These are phyloP conservation scores for Phytopythium oedochilum DNA, from an alignment of 352 stramenopile genomes.

Conservation along the genomic window DNA sequence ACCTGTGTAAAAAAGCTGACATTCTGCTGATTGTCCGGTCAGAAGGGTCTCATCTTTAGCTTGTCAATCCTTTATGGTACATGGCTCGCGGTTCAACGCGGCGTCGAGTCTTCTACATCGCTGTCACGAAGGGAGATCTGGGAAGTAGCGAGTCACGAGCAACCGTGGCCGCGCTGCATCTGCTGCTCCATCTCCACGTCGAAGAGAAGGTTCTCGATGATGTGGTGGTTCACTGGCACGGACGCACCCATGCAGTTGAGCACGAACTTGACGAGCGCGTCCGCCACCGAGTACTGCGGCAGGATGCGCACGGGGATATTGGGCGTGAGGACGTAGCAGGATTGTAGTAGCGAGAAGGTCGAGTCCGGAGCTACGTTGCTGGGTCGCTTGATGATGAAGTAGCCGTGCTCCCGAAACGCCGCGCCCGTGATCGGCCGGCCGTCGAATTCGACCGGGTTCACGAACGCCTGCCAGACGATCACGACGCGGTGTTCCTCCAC, in stretches of 20 bases:
- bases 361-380: constrained; percentile 7
- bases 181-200: not conserved
- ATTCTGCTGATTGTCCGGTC: not conserved
- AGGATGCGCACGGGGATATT: constrained; percentile 8
- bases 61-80: too few relatives aligned
- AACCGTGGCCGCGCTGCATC: not conserved
- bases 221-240: not conserved
- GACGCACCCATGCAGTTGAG: not conserved
- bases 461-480: constrained; percentile 16
- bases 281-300: not conserved
- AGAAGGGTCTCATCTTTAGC: not conserved
- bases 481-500: constrained; percentile 5
- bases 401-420: constrained; percentile 28
- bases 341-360: constrained; percentile 23
- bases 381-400: constrained; percentile 30
- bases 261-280: not conserved
- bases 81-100: too few relatives aligned
- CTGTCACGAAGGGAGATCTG: too few relatives aligned
- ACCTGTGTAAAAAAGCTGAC: too few relatives aligned
- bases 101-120: too few relatives aligned
- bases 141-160: not conserved
- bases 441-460: constrained; percentile 35
- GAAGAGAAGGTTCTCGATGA: constrained; percentile 2
- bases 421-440: constrained; percentile 19
- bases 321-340: constrained; percentile 31